A percentile compares a stretch with the other conserved stretches of the same genome.
phyloP scores from a whole-genome alignment of 768 basidiomycete genomes.

The Pholiota microspora region DNA sequence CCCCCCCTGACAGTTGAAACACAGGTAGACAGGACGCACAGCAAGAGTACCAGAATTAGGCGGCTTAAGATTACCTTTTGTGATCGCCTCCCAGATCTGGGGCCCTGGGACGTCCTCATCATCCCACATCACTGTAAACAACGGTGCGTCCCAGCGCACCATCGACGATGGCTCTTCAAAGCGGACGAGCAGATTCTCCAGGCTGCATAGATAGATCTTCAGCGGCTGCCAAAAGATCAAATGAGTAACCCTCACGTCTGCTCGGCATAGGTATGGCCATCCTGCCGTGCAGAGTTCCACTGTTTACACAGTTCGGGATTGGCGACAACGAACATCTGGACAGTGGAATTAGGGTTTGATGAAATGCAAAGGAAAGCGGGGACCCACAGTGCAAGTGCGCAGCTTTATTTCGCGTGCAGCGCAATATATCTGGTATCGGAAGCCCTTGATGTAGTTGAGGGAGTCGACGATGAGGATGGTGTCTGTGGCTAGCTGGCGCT shows the following conservation, averaged over 20 bases:
- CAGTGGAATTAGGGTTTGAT: constrained; percentile 10
- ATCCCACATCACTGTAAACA: constrained; percentile 81
- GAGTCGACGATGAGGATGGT: constrained; percentile 88
- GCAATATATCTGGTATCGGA: constrained; percentile 97
- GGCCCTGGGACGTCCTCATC: constrained; percentile 64
- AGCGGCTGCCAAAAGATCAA: constrained; percentile 5
- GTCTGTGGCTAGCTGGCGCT: constrained; percentile 66
- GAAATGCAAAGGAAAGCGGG: not conserved
- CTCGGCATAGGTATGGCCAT: constrained; percentile 50
- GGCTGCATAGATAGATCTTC: constrained; percentile 40
- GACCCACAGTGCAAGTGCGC: constrained; percentile 81
- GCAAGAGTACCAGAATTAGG: constrained; percentile 82
- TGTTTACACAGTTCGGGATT: constrained; percentile 71
- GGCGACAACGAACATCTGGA: constrained; percentile 71
- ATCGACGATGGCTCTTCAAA: constrained; percentile 97
- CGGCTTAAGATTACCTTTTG: constrained; percentile 76
- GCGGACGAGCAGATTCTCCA: constrained; percentile 83
- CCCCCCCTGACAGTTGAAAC: not conserved
- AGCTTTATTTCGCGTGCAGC: constrained; percentile 86
- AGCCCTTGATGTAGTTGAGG: constrained; percentile 97
- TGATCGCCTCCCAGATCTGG: constrained; percentile 80
- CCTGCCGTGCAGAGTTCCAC: constrained; percentile 63
- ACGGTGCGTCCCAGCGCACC: constrained; percentile 98
- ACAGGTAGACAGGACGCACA: constrained; percentile 36
- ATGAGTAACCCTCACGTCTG: constrained; percentile 73